Percentiles rank a stretch among this genome's conserved stretches.
Conservation (phyloP, 768 basidiomycete genomes). For the Suillus subaureus region DNA sequence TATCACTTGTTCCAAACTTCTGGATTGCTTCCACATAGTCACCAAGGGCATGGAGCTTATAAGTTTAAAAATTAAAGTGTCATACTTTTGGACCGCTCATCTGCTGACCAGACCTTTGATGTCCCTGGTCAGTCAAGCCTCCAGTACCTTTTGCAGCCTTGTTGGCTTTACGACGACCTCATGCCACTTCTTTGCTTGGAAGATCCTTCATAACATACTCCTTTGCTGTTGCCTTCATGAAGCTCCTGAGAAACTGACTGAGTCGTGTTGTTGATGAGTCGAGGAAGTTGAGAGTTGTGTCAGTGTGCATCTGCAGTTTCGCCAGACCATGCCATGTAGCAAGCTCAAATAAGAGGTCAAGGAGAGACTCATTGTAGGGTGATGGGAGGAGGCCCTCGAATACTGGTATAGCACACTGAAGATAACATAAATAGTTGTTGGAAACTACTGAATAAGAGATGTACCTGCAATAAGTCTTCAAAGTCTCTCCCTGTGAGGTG, state of each 20-base stretch:
- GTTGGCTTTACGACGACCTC: conserved; percentile 14
- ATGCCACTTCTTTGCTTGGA: conserved; percentile 39
- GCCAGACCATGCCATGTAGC: conserved; percentile 21
- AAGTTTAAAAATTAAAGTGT: conserved; percentile 12
- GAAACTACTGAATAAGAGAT: not conserved
- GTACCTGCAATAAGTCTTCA: conserved; percentile 17
- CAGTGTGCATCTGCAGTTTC: no score
- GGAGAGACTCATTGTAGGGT: no score
- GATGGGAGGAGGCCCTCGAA: conserved; percentile 30
- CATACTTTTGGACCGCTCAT: not conserved
- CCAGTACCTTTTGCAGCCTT: not conserved
- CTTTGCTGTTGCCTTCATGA: not conserved
- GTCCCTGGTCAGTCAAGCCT: no score
- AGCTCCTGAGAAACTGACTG: conserved; percentile 14
- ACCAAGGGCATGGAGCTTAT: conserved; percentile 17
- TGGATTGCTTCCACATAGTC: conserved; percentile 14
- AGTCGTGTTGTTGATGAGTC: conserved; percentile 12
- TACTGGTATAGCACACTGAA: conserved; percentile 31
- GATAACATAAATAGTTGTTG: no score
- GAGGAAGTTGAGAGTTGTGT: no score
- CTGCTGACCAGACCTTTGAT: not conserved
- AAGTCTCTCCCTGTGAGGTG: conserved; percentile 12
- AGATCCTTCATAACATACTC: conserved; percentile 36
- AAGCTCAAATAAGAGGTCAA: conserved; percentile 25
- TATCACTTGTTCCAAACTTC: conserved; percentile 36